phyloP scores from a whole-genome alignment of 164 flowering plant genomes.

The Macadamia tetraphylla region DNA sequence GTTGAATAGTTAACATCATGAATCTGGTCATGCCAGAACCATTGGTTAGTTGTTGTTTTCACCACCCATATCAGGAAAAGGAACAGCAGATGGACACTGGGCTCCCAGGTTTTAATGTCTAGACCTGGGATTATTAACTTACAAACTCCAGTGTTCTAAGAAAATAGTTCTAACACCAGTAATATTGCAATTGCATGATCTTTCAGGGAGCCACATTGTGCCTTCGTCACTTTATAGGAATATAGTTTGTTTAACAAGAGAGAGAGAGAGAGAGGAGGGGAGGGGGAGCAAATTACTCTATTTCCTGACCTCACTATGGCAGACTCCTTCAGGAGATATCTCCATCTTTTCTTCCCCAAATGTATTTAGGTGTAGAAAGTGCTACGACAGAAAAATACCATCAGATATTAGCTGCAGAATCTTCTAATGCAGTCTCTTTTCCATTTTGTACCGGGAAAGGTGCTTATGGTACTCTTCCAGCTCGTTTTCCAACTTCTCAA shows the following conservation, averaged over 20 bases:
- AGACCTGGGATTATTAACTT: background rate
- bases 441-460: slow-evolving; percentile 42
- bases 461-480: slow-evolving; percentile 74
- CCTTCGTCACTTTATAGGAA: no score
- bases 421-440: slow-evolving; percentile 26
- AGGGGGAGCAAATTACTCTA: no score
- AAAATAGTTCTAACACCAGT: background rate
- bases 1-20: background rate
- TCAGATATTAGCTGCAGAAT: slow-evolving; percentile 2
- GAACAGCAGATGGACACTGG: background rate
- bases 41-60: background rate
- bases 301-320: background rate
- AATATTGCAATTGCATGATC: no score
- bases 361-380: background rate
- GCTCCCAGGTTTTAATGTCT: background rate
- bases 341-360: background rate
- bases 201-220: no score
- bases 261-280: no score
- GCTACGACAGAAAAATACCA: background rate
- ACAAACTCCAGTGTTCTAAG: background rate
- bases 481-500: slow-evolving; percentile 89
- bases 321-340: background rate
- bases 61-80: background rate
- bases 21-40: background rate
- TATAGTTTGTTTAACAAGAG: no score